Percentiles rank a stretch among this genome's conserved stretches.
Conservation (phyloP, 2,329 filamentous ascomycete genomes). For the Ciborinia camelliae region DNA sequence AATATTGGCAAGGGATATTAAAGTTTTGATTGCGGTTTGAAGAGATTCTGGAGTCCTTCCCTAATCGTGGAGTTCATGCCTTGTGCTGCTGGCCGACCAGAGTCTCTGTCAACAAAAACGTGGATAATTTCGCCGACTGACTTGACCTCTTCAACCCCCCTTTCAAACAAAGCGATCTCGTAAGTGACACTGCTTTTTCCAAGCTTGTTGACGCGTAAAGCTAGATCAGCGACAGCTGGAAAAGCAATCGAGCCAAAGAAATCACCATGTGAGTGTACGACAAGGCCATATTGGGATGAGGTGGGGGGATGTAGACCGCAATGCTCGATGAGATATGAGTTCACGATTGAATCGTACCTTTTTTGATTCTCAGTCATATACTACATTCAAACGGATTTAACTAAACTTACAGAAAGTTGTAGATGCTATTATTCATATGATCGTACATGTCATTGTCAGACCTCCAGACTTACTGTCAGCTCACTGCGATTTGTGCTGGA, state of each 20-base stretch:
- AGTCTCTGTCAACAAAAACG: constrained; percentile 78
- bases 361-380: not conserved
- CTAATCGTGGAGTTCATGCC: constrained; percentile 63
- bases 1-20: constrained; percentile 14
- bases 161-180: constrained; percentile 82
- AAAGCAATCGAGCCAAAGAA: constrained; percentile 81
- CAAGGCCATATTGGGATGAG: constrained; percentile 73
- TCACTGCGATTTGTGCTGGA: not conserved
- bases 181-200: constrained; percentile 86
- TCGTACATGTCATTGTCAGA: constrained; percentile 93
- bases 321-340: constrained; percentile 78
- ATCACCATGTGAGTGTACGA: constrained; percentile 81
- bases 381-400: not conserved
- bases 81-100: constrained; percentile 60
- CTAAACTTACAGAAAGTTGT: constrained; percentile 65
- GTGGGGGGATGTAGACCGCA: constrained; percentile 70
- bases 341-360: constrained; percentile 85
- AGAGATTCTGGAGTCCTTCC: constrained; percentile 55
- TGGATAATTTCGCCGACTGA: constrained; percentile 85
- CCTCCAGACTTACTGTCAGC: constrained; percentile 46
- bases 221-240: constrained; percentile 77
- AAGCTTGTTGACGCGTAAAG: constrained; percentile 76
- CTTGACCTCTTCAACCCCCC: constrained; percentile 68
- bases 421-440: constrained; percentile 89
- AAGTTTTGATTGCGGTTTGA: constrained; percentile 39